A percentile compares a stretch with the other conserved stretches of the same genome.
Evolutionary conservation across 805 yeast species (phyloP).

Genomic region (Suhomyces vadensis): DNA sequence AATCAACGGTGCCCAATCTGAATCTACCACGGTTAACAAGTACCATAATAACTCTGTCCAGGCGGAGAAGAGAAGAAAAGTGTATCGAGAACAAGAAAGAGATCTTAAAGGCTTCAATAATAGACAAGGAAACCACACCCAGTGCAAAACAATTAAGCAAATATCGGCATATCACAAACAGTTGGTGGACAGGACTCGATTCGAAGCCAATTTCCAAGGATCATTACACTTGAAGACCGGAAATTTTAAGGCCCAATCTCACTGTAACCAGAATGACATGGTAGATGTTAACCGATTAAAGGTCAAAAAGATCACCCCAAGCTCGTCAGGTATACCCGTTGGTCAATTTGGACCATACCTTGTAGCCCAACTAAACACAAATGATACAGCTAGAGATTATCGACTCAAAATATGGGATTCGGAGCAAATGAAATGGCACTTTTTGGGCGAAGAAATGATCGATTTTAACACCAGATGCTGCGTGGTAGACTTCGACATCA

Average conservation of each 20-base stretch:
- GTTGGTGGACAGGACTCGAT: background rate
- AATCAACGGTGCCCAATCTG: slow-evolving; percentile 28
- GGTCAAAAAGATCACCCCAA: background rate
- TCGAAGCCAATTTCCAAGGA: background rate
- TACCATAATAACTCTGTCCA: slow-evolving; percentile 34
- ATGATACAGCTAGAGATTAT: background rate
- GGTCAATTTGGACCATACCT: background rate
- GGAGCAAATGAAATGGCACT: background rate
- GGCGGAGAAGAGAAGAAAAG: slow-evolving; percentile 19
- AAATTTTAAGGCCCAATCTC: background rate
- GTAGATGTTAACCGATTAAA: background rate
- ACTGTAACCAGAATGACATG: background rate
- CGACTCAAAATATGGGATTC: background rate
- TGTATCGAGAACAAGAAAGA: slow-evolving; percentile 4
- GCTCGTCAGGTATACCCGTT: background rate
- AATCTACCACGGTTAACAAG: slow-evolving; percentile 12
- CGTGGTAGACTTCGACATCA: slow-evolving; percentile 1
- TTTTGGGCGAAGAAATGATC: slow-evolving; percentile 1
- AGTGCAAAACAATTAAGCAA: background rate
- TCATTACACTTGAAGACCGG: background rate
- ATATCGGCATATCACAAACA: background rate
- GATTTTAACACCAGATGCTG: background rate
- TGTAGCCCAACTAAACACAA: background rate
- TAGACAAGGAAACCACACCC: background rate
- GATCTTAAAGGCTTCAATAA: background rate